Evolutionary conservation across 176 grass and related monocot species (phyloP).

Genomic region (Dactylis glomerata): DNA sequence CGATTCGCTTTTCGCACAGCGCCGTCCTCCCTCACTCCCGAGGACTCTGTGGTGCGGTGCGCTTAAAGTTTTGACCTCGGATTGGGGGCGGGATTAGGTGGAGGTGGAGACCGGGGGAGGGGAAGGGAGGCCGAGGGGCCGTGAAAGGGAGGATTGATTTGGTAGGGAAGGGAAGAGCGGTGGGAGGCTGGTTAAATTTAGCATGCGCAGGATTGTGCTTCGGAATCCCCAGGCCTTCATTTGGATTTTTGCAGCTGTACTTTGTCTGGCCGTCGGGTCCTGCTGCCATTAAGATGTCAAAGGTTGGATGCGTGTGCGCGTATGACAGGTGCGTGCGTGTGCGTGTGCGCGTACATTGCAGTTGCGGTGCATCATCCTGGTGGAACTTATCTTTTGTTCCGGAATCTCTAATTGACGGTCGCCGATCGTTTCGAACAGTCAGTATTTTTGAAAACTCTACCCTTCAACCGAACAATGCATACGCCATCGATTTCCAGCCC

Average conservation of each 20-base stretch:
- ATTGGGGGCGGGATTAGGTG: constrained; percentile 29
- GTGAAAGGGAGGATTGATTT: constrained; percentile 30
- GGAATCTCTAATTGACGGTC: too few species aligned
- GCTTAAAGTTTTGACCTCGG: constrained; percentile 24
- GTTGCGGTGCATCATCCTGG: neutral
- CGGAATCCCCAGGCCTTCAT: neutral
- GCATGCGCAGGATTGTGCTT: neutral
- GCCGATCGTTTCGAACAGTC: too few species aligned
- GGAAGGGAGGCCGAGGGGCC: neutral
- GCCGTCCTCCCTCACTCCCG: neutral
- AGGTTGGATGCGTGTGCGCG: neutral
- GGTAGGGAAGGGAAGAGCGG: neutral
- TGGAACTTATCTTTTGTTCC: too few species aligned
- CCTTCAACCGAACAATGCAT: too few species aligned
- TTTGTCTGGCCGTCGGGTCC: neutral
- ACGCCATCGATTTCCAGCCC: too few species aligned
- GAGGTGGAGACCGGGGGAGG: constrained; percentile 1
- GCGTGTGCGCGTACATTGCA: too few species aligned
- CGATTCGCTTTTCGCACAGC: neutral
- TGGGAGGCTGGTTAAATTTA: constrained; percentile 13
- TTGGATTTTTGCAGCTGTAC: neutral
- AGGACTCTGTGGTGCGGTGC: neutral
- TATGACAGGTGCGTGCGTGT: too few species aligned
- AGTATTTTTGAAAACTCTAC: too few species aligned
- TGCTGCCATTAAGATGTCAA: neutral